A percentile compares a stretch with the other conserved stretches of the same genome.
Conservation (phyloP, 1,139 yeast species). For the Taphrina pruni region DNA sequence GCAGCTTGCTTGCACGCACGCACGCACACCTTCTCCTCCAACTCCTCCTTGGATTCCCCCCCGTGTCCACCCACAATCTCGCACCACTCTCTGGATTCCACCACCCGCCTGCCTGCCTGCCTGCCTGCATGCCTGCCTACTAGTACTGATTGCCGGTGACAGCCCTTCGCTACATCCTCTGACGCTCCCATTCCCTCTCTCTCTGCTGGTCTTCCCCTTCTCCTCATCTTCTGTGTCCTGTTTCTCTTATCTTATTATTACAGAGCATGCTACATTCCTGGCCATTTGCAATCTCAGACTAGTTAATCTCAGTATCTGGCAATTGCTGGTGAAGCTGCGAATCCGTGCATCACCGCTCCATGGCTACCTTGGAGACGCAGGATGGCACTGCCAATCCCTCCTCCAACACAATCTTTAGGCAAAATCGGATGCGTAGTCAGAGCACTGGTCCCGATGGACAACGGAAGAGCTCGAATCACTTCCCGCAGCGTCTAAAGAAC, state of each 20-base stretch:
- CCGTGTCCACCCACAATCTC: too few relatives aligned
- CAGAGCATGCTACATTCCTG: too few relatives aligned
- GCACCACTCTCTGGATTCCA: too few relatives aligned
- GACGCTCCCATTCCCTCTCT: neutral
- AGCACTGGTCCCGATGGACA: constrained; percentile 31
- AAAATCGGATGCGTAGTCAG: constrained; percentile 31
- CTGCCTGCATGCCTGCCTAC: neutral
- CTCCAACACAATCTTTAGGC: constrained; percentile 15
- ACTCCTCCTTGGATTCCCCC: too few relatives aligned
- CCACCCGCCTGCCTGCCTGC: neutral
- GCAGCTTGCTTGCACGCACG: too few relatives aligned
- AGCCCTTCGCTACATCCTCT: neutral
- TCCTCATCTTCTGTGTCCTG: too few relatives aligned
- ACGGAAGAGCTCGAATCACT: constrained; percentile 29
- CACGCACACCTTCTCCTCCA: too few relatives aligned
- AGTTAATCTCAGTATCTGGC: neutral
- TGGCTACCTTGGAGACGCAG: constrained; percentile 8
- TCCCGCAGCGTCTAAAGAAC: constrained; percentile 37
- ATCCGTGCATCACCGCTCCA: neutral
- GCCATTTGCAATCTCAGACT: neutral
- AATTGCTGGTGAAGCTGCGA: neutral
- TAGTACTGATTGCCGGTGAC: neutral
- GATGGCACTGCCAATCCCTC: constrained; percentile 7
- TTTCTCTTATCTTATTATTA: too few relatives aligned
- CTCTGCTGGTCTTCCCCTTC: too few relatives aligned